These are phyloP conservation scores for Lophium mytilinum DNA, from an alignment of 495 filamentous ascomycete species.

Conservation along the genomic window DNA sequence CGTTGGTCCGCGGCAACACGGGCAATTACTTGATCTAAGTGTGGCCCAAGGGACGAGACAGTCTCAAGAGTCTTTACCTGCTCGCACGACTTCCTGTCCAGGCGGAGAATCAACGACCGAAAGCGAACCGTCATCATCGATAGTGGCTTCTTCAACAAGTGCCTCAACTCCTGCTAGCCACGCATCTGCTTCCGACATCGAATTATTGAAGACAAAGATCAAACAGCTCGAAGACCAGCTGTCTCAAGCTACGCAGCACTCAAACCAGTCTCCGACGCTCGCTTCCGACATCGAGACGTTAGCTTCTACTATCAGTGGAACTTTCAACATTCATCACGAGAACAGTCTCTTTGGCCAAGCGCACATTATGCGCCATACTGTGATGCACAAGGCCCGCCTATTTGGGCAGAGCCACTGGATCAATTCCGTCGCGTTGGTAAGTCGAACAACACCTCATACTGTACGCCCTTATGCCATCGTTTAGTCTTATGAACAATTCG, in stretches of 20 bases:
- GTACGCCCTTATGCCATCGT: too few relatives aligned
- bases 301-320: conserved; percentile 24
- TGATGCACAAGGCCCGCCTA: conserved; percentile 46
- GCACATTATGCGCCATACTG: conserved; percentile 30
- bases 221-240: conserved; percentile 42
- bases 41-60: not conserved
- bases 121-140: conserved; percentile 9
- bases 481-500: too few relatives aligned
- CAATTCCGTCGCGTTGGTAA: conserved; percentile 37
- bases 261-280: not conserved
- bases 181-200: conserved; percentile 31
- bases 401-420: conserved; percentile 54
- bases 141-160: conserved; percentile 20
- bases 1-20: too few relatives aligned
- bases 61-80: not conserved
- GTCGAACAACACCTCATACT: conserved; percentile 8
- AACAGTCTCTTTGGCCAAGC: conserved; percentile 16
- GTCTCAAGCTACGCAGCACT: conserved; percentile 22
- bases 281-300: conserved; percentile 28
- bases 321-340: conserved; percentile 30
- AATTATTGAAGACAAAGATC: conserved; percentile 35
- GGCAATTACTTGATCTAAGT: too few relatives aligned
- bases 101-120: not conserved
- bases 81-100: not conserved
- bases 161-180: conserved; percentile 31